Evolutionary conservation across 495 filamentous ascomycete genomes (phyloP).

Genomic region (Sporormia fimetaria): DNA sequence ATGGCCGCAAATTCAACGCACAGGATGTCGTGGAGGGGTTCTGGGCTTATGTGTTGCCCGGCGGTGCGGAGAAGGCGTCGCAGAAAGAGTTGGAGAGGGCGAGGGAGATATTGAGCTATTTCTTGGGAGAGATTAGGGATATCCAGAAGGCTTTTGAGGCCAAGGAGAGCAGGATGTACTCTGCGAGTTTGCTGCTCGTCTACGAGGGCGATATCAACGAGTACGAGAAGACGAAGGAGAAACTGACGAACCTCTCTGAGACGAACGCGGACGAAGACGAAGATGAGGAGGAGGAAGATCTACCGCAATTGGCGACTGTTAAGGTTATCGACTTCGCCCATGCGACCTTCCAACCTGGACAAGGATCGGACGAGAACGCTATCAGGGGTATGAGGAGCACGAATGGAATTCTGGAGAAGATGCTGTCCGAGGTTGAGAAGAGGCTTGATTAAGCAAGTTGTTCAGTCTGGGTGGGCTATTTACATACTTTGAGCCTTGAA

Average conservation of each 20-base stretch:
- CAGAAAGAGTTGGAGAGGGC: slow-evolving; percentile 34
- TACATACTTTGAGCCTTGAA: too few species aligned
- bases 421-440: slow-evolving; percentile 33
- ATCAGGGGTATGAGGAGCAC: slow-evolving; percentile 66
- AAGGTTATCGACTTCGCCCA: slow-evolving; percentile 98
- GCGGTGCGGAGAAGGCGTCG: neutral
- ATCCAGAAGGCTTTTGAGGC: slow-evolving; percentile 55
- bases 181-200: slow-evolving; percentile 75
- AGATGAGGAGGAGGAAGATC: slow-evolving; percentile 55
- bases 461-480: too few species aligned
- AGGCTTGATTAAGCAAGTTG: too few species aligned
- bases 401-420: slow-evolving; percentile 54
- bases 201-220: slow-evolving; percentile 78
- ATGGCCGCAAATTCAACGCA: slow-evolving; percentile 62
- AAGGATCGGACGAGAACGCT: slow-evolving; percentile 79
- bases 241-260: slow-evolving; percentile 41
- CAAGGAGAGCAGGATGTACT: slow-evolving; percentile 89
- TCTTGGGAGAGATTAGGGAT: slow-evolving; percentile 54
- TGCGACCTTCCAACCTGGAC: slow-evolving; percentile 71
- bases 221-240: slow-evolving; percentile 40
- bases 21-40: slow-evolving; percentile 67
- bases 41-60: slow-evolving; percentile 57
- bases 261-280: slow-evolving; percentile 42
- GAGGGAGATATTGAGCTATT: slow-evolving; percentile 47
- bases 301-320: slow-evolving; percentile 63